Evolutionary conservation across 306 rosid species (phyloP).

Genomic region (Nissolia schottii): DNA sequence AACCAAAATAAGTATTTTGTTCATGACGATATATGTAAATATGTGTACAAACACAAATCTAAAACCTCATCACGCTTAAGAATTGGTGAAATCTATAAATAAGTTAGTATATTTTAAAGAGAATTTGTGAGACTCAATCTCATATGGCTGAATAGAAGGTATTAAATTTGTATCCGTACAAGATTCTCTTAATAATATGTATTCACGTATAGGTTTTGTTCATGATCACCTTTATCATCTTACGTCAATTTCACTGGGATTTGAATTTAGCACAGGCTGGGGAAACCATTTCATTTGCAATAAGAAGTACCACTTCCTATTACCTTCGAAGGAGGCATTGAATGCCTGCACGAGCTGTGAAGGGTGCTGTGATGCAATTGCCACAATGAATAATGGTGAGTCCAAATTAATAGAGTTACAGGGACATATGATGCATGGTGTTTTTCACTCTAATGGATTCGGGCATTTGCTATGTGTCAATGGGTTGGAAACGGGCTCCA

Average conservation of each 20-base stretch:
- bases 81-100: too few relatives aligned
- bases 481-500: conserved; percentile 71
- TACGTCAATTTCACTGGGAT: conserved; percentile 1
- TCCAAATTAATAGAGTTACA: conserved; percentile 42
- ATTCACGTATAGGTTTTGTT: too few relatives aligned
- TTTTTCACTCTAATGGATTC: conserved; percentile 81
- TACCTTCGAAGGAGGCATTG: conserved; percentile 69
- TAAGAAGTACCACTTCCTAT: conserved; percentile 78
- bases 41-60: too few relatives aligned
- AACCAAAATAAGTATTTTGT: too few relatives aligned
- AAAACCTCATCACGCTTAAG: too few relatives aligned
- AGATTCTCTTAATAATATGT: too few relatives aligned
- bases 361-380: conserved; percentile 24
- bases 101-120: too few relatives aligned
- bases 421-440: conserved; percentile 80
- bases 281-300: conserved; percentile 77
- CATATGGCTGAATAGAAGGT: too few relatives aligned
- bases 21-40: too few relatives aligned
- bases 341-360: conserved; percentile 41
- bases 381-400: conserved; percentile 35
- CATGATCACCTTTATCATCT: neutral
- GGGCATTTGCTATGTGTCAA: conserved; percentile 79
- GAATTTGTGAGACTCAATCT: too few relatives aligned
- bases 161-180: too few relatives aligned
- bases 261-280: conserved; percentile 56